Conservation (phyloP, 306 rosid genomes). For the Ormosia emarginata region DNA sequence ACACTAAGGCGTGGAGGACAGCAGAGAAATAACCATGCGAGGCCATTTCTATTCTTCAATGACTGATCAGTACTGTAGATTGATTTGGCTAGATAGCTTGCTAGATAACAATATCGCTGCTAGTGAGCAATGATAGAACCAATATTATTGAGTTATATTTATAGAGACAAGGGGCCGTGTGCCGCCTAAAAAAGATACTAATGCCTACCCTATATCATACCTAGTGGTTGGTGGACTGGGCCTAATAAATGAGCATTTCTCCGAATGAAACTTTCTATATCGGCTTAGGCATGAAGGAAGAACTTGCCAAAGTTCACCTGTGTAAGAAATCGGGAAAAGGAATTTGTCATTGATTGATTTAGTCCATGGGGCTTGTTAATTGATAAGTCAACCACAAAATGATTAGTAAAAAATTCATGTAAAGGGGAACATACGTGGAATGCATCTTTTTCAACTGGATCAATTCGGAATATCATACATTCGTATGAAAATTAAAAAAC, state of each 20-base stretch:
- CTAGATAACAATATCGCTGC: too few species aligned
- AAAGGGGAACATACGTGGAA: not conserved
- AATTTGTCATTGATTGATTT: constrained; percentile 16
- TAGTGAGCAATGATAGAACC: too few species aligned
- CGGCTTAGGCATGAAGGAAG: not conserved
- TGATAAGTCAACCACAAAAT: not conserved
- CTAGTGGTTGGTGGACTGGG: constrained; percentile 1
- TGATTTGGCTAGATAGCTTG: too few species aligned
- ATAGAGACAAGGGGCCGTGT: not conserved
- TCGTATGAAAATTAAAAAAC: not conserved
- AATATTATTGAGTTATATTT: not conserved
- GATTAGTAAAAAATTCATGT: not conserved
- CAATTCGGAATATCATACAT: not conserved
- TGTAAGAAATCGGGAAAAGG: not conserved
- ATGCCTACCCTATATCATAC: not conserved
- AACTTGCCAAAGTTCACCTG: not conserved
- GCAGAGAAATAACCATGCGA: not conserved
- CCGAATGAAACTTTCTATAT: constrained; percentile 11
- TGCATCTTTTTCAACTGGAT: not conserved
- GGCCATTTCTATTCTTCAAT: not conserved
- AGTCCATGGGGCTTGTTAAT: not conserved
- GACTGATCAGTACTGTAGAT: not conserved
- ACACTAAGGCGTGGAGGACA: not conserved
- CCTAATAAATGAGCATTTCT: constrained; percentile 11
- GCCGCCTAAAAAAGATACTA: not conserved